phyloP scores from a whole-genome alignment of 1,139 yeast species.

The Eremothecium sinecaudum region DNA sequence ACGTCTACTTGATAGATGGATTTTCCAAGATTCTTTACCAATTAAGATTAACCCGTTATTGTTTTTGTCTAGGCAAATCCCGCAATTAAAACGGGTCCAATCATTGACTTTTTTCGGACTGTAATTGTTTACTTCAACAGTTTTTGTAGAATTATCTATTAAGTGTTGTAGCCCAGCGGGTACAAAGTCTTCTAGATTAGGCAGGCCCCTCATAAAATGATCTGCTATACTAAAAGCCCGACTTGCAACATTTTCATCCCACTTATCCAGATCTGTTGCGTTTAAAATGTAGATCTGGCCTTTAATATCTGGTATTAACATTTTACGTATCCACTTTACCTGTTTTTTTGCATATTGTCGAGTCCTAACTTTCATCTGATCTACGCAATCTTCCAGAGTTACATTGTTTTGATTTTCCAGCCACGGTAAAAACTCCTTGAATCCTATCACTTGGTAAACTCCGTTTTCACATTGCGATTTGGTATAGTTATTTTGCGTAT shows the following conservation, averaged over 20 bases:
- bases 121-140: constrained; percentile 3
- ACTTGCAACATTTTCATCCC: constrained; percentile 49
- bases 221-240: constrained; percentile 47
- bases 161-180: constrained; percentile 39
- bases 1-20: constrained; percentile 57
- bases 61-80: constrained; percentile 49
- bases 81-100: constrained; percentile 68
- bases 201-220: constrained; percentile 32
- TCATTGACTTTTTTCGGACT: constrained; percentile 29
- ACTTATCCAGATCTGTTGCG: constrained; percentile 58
- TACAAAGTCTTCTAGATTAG: constrained; percentile 29
- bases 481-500: constrained; percentile 19
- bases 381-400: constrained; percentile 43
- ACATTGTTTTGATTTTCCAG: constrained; percentile 32
- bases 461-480: constrained; percentile 55
- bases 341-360: constrained; percentile 83
- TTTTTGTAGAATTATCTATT: constrained; percentile 22
- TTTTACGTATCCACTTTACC: constrained; percentile 82
- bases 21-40: constrained; percentile 63
- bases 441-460: constrained; percentile 93
- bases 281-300: constrained; percentile 62
- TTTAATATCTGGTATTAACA: constrained; percentile 59
- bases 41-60: constrained; percentile 55
- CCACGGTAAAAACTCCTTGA: constrained; percentile 87
- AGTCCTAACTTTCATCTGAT: constrained; percentile 74